A percentile compares a stretch with the other conserved stretches of the same genome.
Conservation (phyloP, 768 basidiomycete species). For the Epithele typhae region DNA sequence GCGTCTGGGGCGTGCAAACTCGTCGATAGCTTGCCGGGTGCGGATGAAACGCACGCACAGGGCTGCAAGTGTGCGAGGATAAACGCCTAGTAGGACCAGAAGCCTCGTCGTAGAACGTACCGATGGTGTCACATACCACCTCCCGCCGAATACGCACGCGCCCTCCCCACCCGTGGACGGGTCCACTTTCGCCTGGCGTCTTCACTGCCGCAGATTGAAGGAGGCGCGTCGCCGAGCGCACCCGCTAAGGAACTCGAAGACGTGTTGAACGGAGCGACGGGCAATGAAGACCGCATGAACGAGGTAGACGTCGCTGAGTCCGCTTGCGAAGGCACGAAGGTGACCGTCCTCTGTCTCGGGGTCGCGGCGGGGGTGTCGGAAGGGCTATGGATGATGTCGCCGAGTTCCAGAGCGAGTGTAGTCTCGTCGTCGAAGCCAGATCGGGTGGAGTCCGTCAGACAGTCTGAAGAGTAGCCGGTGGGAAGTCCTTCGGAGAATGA, state of each 20-base stretch:
- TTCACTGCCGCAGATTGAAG: not conserved
- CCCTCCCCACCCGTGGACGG: conserved; percentile 10
- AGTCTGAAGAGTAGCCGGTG: too few relatives aligned
- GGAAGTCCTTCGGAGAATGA: too few relatives aligned
- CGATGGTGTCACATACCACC: conserved; percentile 16
- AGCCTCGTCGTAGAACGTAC: too few relatives aligned
- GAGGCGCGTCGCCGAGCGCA: conserved; percentile 2
- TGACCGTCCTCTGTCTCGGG: not conserved
- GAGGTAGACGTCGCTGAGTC: too few relatives aligned
- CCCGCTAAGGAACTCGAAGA: conserved; percentile 14
- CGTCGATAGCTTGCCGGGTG: too few relatives aligned
- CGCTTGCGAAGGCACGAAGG: not conserved
- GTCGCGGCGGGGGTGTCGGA: conserved; percentile 1
- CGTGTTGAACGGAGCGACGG: not conserved
- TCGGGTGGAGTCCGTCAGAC: too few relatives aligned
- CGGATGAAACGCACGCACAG: too few relatives aligned
- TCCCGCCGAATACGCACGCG: conserved; percentile 11
- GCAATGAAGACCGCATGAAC: not conserved
- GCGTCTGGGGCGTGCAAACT: too few relatives aligned
- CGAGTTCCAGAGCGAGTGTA: conserved; percentile 12
- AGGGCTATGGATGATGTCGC: conserved; percentile 21
- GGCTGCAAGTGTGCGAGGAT: too few relatives aligned
- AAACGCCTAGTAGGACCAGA: too few relatives aligned
- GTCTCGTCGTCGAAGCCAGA: not conserved
- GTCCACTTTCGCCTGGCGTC: conserved; percentile 5